Evolutionary conservation across 225 moss, liverwort and hornwort species (phyloP), one percentile per base, ranked within the genome.

Genomic region (Polytrichum commune): DNA sequence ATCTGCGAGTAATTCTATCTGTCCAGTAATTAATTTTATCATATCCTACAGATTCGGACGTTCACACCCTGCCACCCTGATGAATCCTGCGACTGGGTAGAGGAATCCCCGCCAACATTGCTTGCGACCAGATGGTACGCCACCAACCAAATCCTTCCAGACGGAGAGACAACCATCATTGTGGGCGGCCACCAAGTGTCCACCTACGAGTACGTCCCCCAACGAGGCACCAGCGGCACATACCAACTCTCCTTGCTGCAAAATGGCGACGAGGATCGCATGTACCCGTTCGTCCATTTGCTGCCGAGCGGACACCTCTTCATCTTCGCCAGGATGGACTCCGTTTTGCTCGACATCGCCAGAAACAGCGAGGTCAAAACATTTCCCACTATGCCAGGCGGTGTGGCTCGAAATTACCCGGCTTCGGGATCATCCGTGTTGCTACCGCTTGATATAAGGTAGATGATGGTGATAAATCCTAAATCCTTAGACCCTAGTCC

Each of bases 11-110:
- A 8, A 33, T 38, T 38, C 38, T 13, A 46, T 46, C 13, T 46
- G 46, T 46, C 46, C 46, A 46, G 46, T 16, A 46, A 46, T 46
- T 46, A 46, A 13, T 46, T 46, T 46, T 3, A 46, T 46, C 16
- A 20, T 55, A 54, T n/a, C 35, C 35, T 35, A 2, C 77, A 79
- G 86, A 76, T 62, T 73, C 81, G 72, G 0, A 55, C 67, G 69
- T 95, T 56, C 83, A 70, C 73, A 1, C 85, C 68, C 53, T 86
- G 75, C 74, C 89, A 84, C 76, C 53, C 68, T 7, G 92, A 81
- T n/a, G 88, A 83, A 32, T 74, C 29, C 7, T 94, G 94, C 79
- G 90, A 90, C 60, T 94, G 92, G 94, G 76, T 75, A 22, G 94
- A 94, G 66, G 77, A 67, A 2, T 74, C 0, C 7, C 53, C 72